A percentile compares a stretch with the other conserved stretches of the same genome.
Conservation (phyloP, 2,329 filamentous ascomycete genomes). For the Xylaria sp. region DNA sequence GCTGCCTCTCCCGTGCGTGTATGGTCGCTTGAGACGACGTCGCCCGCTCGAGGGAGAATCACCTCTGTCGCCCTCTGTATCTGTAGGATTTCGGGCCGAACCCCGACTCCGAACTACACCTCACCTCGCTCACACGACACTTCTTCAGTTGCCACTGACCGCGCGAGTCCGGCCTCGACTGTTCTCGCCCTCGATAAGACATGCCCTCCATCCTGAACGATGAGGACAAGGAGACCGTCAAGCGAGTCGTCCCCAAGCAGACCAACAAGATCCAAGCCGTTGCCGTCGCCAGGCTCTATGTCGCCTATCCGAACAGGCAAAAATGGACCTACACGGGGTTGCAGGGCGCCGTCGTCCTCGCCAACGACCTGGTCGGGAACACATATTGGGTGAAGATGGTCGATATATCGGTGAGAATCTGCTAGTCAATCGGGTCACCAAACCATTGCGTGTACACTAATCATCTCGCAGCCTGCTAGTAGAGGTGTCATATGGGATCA, state of each 20-base stretch:
- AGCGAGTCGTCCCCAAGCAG: constrained; percentile 90
- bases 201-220: constrained; percentile 82
- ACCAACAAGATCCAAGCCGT: constrained; percentile 98
- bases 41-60: constrained; percentile 8
- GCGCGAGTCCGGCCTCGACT: constrained; percentile 4
- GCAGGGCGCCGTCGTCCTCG: constrained; percentile 89
- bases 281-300: constrained; percentile 90
- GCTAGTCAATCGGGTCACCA: constrained; percentile 23
- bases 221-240: constrained; percentile 95
- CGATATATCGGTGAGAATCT: constrained; percentile 82
- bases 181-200: constrained; percentile 49
- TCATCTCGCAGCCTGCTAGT: constrained; percentile 69
- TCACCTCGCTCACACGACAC: constrained; percentile 36
- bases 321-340: constrained; percentile 95
- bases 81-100: constrained; percentile 17
- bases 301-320: constrained; percentile 85
- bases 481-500: constrained; percentile 96
- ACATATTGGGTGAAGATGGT: constrained; percentile 99
- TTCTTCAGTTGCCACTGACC: constrained; percentile 26
- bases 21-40: constrained; percentile 21
- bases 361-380: constrained; percentile 93
- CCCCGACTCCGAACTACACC: constrained; percentile 25
- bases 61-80: constrained; percentile 10
- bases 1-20: constrained; percentile 15
- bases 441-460: constrained; percentile 22